Evolutionary conservation across 805 yeast genomes (phyloP).

Genomic region (Hanseniaspora hatyaiensis): DNA sequence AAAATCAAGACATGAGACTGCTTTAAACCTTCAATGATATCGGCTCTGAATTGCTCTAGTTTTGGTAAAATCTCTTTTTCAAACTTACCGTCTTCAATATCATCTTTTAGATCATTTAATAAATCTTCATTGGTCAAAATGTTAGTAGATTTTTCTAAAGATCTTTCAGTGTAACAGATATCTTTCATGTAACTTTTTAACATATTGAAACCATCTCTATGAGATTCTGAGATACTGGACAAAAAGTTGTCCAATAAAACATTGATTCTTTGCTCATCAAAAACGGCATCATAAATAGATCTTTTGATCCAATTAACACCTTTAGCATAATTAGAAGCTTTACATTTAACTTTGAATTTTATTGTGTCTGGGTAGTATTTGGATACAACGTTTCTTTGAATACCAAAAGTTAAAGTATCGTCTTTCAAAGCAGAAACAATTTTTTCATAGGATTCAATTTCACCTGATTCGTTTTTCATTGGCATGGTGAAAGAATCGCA

Average conservation of each 20-base stretch:
- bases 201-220: slow-evolving; percentile 41
- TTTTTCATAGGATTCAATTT: slow-evolving; percentile 51
- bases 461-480: slow-evolving; percentile 49
- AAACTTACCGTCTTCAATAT: slow-evolving; percentile 46
- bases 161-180: slow-evolving; percentile 39
- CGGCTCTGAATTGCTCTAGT: slow-evolving; percentile 37
- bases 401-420: slow-evolving; percentile 53
- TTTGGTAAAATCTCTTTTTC: slow-evolving; percentile 27
- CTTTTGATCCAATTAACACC: slow-evolving; percentile 70
- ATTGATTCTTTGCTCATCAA: slow-evolving; percentile 60
- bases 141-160: slow-evolving; percentile 58
- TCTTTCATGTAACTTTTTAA: slow-evolving; percentile 51
- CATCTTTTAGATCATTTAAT: slow-evolving; percentile 37
- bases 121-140: slow-evolving; percentile 50
- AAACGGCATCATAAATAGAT: slow-evolving; percentile 51
- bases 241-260: slow-evolving; percentile 38
- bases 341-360: slow-evolving; percentile 49
- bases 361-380: slow-evolving; percentile 53
- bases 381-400: slow-evolving; percentile 47
- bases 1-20: slow-evolving; percentile 58
- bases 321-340: slow-evolving; percentile 45
- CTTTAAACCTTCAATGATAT: slow-evolving; percentile 39
- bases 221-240: slow-evolving; percentile 31
- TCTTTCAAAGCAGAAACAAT: slow-evolving; percentile 63
- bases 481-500: slow-evolving; percentile 65